These are phyloP conservation scores for Hymenoscyphus linearis DNA, from an alignment of 2,329 filamentous ascomycete species.

Conservation along the genomic window DNA sequence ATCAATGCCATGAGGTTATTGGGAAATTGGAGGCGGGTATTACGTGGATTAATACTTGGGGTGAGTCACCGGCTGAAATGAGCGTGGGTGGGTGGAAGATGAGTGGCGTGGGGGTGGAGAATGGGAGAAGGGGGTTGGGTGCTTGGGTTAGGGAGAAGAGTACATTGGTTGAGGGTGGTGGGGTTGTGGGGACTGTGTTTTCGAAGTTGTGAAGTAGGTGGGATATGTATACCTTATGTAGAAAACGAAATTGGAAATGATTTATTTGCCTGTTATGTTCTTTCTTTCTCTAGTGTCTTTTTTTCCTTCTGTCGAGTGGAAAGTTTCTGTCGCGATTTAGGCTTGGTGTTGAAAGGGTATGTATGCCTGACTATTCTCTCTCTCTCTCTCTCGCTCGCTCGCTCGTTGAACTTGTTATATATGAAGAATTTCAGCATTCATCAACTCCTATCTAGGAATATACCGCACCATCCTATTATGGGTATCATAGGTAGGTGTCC, in stretches of 20 bases:
- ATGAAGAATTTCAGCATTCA: too few species aligned
- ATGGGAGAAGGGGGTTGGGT: constrained; percentile 71
- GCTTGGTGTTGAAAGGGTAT: too few species aligned
- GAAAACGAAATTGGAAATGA: background rate
- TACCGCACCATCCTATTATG: too few species aligned
- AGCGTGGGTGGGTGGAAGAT: constrained; percentile 88
- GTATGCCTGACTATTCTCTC: too few species aligned
- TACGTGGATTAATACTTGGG: constrained; percentile 91
- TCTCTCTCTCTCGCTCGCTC: too few species aligned
- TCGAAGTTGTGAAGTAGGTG: constrained; percentile 45
- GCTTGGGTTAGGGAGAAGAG: constrained; percentile 86
- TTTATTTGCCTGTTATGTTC: background rate
- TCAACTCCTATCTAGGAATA: too few species aligned
- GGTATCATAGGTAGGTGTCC: too few species aligned
- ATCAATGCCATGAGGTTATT: constrained; percentile 66
- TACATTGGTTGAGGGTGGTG: constrained; percentile 73
- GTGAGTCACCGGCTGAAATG: constrained; percentile 90
- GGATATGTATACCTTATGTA: background rate
- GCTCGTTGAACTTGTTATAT: too few species aligned
- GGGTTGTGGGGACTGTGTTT: constrained; percentile 66
- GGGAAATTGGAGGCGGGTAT: constrained; percentile 74
- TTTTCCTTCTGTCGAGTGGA: too few species aligned
- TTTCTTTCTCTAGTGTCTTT: background rate
- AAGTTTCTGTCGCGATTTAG: too few species aligned
- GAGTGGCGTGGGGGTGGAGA: constrained; percentile 84